Conservation (phyloP, 345 rosid genomes). For the Xanthoceras sorbifolium region DNA sequence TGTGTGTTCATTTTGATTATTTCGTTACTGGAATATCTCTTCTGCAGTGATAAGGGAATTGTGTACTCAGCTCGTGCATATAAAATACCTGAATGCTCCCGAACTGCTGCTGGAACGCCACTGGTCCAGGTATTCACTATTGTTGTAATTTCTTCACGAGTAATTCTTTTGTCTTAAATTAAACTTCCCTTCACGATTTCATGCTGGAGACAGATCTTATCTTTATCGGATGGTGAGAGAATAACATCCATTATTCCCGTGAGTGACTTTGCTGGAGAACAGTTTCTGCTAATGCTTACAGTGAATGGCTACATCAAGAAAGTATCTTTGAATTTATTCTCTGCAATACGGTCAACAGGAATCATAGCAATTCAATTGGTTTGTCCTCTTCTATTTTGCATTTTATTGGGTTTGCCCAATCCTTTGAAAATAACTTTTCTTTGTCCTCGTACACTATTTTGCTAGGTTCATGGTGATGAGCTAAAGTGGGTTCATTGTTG, state of each 20-base stretch:
- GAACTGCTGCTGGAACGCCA: constrained; percentile 93
- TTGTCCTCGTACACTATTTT: constrained; percentile 21
- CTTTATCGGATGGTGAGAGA: constrained; percentile 91
- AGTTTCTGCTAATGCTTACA: constrained; percentile 88
- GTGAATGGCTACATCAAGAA: constrained; percentile 95
- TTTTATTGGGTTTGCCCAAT: neutral
- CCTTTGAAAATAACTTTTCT: neutral
- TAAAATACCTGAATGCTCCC: constrained; percentile 89
- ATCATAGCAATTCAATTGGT: constrained; percentile 97
- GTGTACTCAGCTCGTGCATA: constrained; percentile 93
- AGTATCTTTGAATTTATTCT: constrained; percentile 78
- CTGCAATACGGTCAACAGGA: constrained; percentile 93
- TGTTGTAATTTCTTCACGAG: neutral
- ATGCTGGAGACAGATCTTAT: constrained; percentile 60
- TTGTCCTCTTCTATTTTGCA: constrained; percentile 31
- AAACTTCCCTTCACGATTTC: constrained; percentile 7
- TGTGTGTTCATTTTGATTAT: neutral
- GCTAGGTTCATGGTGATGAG: constrained; percentile 90
- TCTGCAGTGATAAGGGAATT: constrained; percentile 80
- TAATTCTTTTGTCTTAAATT: constrained; percentile 21
- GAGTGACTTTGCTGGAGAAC: constrained; percentile 77
- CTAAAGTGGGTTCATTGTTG: constrained; percentile 93
- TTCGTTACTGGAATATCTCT: constrained; percentile 6
- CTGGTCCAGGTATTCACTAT: constrained; percentile 68
- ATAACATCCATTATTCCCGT: constrained; percentile 95